Evolutionary conservation across 1,284 basidiomycete species (phyloP).

Genomic region (Takashimella tepidaria): DNA sequence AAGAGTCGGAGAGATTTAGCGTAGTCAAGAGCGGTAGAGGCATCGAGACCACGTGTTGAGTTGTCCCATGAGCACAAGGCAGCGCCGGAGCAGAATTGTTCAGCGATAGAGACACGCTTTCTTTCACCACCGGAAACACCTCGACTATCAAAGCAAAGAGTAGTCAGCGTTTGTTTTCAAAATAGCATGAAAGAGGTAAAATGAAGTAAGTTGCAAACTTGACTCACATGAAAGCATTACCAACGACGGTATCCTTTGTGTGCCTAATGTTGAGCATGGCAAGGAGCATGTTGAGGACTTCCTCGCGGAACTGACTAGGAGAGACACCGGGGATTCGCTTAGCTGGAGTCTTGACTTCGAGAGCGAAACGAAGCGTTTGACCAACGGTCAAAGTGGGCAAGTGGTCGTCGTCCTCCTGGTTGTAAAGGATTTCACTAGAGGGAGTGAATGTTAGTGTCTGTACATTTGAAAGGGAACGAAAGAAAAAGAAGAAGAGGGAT

Average conservation of each 20-base stretch:
- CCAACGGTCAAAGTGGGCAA: constrained; percentile 59
- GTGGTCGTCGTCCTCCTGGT: constrained; percentile 62
- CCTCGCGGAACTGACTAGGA: constrained; percentile 51
- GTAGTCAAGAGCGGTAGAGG: constrained; percentile 57
- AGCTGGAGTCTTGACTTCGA: constrained; percentile 53
- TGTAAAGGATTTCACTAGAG: constrained; percentile 72
- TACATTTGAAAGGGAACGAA: no score
- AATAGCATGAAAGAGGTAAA: no score
- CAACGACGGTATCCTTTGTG: constrained; percentile 56
- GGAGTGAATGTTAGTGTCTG: neutral
- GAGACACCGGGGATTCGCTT: constrained; percentile 52
- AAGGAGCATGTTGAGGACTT: constrained; percentile 54
- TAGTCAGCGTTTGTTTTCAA: neutral
- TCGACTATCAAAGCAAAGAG: constrained; percentile 53
- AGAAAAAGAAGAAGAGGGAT: no score
- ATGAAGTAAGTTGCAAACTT: neutral
- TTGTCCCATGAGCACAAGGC: constrained; percentile 51
- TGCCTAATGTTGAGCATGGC: constrained; percentile 59
- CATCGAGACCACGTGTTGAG: constrained; percentile 56
- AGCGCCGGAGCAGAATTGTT: constrained; percentile 45
- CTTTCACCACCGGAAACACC: constrained; percentile 57
- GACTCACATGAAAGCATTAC: constrained; percentile 24
- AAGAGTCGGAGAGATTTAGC: constrained; percentile 55
- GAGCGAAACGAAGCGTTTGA: constrained; percentile 55
- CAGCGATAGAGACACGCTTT: constrained; percentile 54